These are phyloP conservation scores for Pelargonium cotyledonis DNA, from an alignment of 441 rosid species.

Conservation along the genomic window DNA sequence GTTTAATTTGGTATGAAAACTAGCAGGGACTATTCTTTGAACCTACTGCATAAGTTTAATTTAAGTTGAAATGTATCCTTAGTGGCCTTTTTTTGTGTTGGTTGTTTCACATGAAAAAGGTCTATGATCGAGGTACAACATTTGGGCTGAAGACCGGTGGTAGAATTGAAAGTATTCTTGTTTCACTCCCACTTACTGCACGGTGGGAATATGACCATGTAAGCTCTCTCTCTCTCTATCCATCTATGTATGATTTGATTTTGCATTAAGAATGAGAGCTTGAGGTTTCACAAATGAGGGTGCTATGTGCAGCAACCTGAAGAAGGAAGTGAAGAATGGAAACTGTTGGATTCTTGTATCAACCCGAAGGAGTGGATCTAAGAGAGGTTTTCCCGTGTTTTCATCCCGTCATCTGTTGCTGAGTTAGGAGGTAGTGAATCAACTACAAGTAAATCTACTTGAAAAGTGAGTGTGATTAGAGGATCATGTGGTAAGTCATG, in stretches of 20 bases:
- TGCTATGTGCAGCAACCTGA: constrained; percentile 62
- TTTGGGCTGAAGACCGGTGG: constrained; percentile 98
- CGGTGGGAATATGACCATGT: constrained; percentile 99
- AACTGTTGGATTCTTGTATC: constrained; percentile 88
- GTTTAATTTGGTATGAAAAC: constrained; percentile 72
- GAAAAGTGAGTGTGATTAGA: too few species aligned
- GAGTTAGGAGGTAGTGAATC: too few species aligned
- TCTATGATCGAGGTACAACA: constrained; percentile 92
- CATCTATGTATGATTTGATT: not conserved
- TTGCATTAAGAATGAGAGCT: too few species aligned
- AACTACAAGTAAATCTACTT: too few species aligned
- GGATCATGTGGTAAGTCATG: too few species aligned
- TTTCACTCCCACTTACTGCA: constrained; percentile 82
- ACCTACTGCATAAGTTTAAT: not conserved
- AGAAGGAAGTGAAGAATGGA: constrained; percentile 98
- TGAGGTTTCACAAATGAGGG: not conserved
- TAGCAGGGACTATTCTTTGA: not conserved
- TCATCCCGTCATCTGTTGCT: too few species aligned
- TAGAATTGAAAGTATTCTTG: constrained; percentile 90
- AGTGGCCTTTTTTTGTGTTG: not conserved
- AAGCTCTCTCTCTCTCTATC: constrained; percentile 22
- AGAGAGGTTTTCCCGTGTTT: not conserved
- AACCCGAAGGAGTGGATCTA: constrained; percentile 93
- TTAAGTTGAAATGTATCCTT: not conserved
- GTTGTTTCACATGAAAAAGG: constrained; percentile 32